Evolutionary conservation across 225 moss, liverwort and hornwort genomes (phyloP), one percentile per base, ranked within the genome.

Genomic region (Takakia lepidozioides): DNA sequence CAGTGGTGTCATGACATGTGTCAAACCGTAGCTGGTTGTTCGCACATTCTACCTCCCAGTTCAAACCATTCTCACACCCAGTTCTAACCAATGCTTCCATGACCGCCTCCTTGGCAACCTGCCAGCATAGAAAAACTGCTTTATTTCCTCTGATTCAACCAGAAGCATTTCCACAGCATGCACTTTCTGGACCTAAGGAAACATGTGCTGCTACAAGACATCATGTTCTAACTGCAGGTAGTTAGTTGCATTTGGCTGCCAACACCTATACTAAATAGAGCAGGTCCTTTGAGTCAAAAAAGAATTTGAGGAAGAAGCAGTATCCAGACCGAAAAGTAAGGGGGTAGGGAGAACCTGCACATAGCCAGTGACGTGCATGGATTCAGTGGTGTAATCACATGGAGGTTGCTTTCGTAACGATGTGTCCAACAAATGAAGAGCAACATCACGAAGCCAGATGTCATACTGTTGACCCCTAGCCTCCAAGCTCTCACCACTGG

Each of bases 31-130:
- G 66, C 65, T 98, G 91, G 57, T 91, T 91, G 48, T 98, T 90
- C 37, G 84, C 91, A 66, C 87, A 91, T 57, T 90, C 95, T 26
- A 98, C 71, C 65, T 98, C 95, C 95, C 95, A 98, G 46, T 67
- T 79, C 23, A 74, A 74, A 3, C 55, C 82, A 30, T 59, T 63
- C 53, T 78, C 75, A 17, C 84, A 74, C 56, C 75, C 80, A 55
- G 78, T 57, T 46, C 73, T 81, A 30, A 98, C 78, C 50, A 55
- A 48, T 29, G 84, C 85, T 51, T 85, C 91, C 87, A 98, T 85
- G 20, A 87, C 75, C 2, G 87, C 87, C 65, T 87, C 95, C 56
- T 79, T 98, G 1, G 85, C 90, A 66, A 98, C 71, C 95, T 98
- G 82, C 49, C 55, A 29, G 23, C 49, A 36, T 39, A 53, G 46